A percentile compares a stretch with the other conserved stretches of the same genome.
Conservation (phyloP, 352 stramenopile species). For the Salisapilia sapeloensis region DNA sequence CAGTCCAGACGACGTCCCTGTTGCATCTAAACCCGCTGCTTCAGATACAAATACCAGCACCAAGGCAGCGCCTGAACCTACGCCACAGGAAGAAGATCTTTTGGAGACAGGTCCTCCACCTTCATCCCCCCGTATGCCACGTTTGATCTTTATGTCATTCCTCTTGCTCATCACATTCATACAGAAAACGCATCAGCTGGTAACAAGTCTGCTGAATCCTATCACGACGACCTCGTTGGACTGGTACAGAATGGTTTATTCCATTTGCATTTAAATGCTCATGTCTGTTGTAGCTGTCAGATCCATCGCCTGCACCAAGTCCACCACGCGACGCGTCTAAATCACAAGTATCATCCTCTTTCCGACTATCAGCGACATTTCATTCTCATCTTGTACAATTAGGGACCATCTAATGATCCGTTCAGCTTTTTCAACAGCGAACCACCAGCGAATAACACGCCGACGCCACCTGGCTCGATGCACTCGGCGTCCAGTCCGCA, state of each 20-base stretch:
- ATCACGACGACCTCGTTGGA: constrained; percentile 70
- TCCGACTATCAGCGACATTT: background rate
- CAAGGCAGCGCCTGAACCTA: constrained; percentile 9
- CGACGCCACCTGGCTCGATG: constrained; percentile 1
- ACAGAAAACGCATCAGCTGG: background rate
- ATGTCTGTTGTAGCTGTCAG: constrained; percentile 16
- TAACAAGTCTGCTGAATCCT: constrained; percentile 22
- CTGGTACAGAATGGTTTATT: constrained; percentile 17
- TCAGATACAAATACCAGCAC: no score
- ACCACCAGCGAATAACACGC: constrained; percentile 2
- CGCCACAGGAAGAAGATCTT: constrained; percentile 20
- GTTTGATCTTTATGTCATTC: constrained; percentile 3
- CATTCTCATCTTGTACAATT: no score
- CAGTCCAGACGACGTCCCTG: constrained; percentile 19
- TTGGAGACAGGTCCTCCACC: constrained; percentile 35
- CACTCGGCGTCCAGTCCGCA: background rate
- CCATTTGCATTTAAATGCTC: background rate
- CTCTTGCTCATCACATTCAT: background rate
- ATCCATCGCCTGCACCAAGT: constrained; percentile 21
- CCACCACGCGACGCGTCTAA: background rate
- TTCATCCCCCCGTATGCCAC: constrained; percentile 2
- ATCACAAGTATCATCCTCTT: background rate
- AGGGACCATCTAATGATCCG: no score
- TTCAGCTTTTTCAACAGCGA: no score
- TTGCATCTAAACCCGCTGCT: constrained; percentile 7